A percentile compares a stretch with the other conserved stretches of the same genome.
Evolutionary conservation across 805 yeast species (phyloP).

Genomic region (Tetrapisispora namnaoensis): DNA sequence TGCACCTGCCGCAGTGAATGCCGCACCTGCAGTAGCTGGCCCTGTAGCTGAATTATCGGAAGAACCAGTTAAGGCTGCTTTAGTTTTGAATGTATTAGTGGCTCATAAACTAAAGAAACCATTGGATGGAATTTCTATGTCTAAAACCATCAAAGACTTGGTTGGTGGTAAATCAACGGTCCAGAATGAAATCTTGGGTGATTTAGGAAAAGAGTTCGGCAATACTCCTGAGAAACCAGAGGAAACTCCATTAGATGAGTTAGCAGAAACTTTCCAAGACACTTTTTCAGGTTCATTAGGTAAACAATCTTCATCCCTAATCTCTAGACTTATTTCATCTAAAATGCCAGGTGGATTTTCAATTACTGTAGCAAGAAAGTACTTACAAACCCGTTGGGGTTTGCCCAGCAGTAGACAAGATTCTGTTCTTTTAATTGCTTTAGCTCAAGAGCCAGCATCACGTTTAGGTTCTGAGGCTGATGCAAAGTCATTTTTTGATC

Average conservation of each 20-base stretch:
- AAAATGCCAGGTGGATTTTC: constrained; percentile 99
- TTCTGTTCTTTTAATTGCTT: constrained; percentile 69
- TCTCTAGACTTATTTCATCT: constrained; percentile 86
- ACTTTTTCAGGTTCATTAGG: constrained; percentile 83
- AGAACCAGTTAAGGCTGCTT: constrained; percentile 77
- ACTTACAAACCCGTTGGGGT: constrained; percentile 88
- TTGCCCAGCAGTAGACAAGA: constrained; percentile 92
- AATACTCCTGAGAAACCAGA: constrained; percentile 98
- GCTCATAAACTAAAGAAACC: constrained; percentile 94
- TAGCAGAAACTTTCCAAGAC: constrained; percentile 92
- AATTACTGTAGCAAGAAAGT: constrained; percentile 82
- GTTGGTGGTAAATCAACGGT: constrained; percentile 98
- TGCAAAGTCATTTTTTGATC: constrained; percentile 83
- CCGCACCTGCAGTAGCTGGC: constrained; percentile 64
- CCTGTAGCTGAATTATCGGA: constrained; percentile 82
- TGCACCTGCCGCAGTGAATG: constrained; percentile 45
- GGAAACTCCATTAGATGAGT: constrained; percentile 91
- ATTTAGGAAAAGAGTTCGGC: constrained; percentile 96
- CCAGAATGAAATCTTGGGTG: constrained; percentile 98
- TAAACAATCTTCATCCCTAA: constrained; percentile 80
- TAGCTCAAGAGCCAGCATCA: constrained; percentile 82
- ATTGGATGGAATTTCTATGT: constrained; percentile 71
- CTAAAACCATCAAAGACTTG: constrained; percentile 91
- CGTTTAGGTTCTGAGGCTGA: constrained; percentile 83
- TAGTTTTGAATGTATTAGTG: constrained; percentile 78